A percentile compares a stretch with the other conserved stretches of the same genome.
phyloP scores from a whole-genome alignment of 441 rosid genomes.

The Corymbia citriodora region DNA sequence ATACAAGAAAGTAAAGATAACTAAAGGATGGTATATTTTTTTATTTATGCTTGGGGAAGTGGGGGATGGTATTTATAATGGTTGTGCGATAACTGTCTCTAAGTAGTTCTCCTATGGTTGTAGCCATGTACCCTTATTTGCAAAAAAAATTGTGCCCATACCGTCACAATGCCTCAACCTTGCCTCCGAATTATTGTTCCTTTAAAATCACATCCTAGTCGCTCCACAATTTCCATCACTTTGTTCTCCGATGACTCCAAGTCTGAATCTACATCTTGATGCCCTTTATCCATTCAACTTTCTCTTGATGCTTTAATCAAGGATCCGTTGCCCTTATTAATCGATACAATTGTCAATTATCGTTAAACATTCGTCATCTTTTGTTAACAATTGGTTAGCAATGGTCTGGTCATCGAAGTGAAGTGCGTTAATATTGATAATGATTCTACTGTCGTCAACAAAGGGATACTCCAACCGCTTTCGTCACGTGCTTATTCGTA shows the following conservation, averaged over 20 bases:
- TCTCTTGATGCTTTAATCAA: fast-evolving
- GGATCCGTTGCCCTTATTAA: not conserved
- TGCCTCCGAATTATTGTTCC: not conserved
- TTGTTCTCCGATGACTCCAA: not conserved
- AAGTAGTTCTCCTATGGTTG: too few relatives aligned
- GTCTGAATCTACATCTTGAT: fast-evolving
- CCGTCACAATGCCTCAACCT: fast-evolving
- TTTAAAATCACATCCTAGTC: fast-evolving
- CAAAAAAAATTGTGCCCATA: not conserved
- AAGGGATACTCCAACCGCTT: too few relatives aligned
- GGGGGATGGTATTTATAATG: not conserved
- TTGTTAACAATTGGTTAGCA: too few relatives aligned
- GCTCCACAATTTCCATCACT: fast-evolving
- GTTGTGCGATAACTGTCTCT: not conserved
- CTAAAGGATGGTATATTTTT: fast-evolving
- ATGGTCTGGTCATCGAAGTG: too few relatives aligned
- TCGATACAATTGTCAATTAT: fast-evolving
- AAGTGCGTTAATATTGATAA: too few relatives aligned
- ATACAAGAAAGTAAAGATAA: fast-evolving
- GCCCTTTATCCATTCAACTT: not conserved
- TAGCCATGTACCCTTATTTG: not conserved
- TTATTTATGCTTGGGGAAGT: fast-evolving
- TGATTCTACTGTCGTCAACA: too few relatives aligned
- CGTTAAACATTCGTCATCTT: not conserved
- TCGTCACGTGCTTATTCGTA: too few relatives aligned